phyloP scores from a whole-genome alignment of 139 green algal genomes.

The Picochlorum sp. region DNA sequence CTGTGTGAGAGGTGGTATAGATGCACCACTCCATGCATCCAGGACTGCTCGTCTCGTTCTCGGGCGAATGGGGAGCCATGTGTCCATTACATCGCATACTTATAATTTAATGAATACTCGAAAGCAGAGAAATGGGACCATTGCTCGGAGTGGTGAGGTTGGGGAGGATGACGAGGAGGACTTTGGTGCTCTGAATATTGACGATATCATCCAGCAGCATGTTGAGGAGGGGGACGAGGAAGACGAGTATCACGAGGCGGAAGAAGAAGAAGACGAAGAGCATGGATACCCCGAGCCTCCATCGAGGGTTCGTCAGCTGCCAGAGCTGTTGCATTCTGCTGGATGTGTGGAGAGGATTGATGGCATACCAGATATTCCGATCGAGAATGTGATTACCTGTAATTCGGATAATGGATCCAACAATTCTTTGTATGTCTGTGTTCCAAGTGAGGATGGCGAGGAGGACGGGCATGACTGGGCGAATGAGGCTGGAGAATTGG shows the following conservation, averaged over 20 bases:
- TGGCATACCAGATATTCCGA: constrained; percentile 15
- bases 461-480: constrained; percentile 18
- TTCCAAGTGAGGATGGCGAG: constrained; percentile 16
- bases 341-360: constrained; percentile 37
- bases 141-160: neutral
- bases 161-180: neutral
- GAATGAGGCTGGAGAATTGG: constrained; percentile 17
- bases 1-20: too few species aligned
- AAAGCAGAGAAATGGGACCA: too few species aligned
- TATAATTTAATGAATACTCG: too few species aligned
- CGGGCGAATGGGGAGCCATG: too few species aligned
- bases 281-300: constrained; percentile 11
- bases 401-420: constrained; percentile 15
- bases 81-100: too few species aligned
- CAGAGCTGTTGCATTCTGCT: constrained; percentile 44
- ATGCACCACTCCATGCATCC: too few species aligned
- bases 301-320: constrained; percentile 22
- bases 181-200: neutral
- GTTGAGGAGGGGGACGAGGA: neutral
- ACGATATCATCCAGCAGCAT: neutral
- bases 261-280: neutral
- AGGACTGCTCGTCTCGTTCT: too few species aligned
- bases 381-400: constrained; percentile 22
- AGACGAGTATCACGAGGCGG: neutral
- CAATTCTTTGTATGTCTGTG: constrained; percentile 26